These are phyloP conservation scores for Hanseniaspora lindneri DNA, from an alignment of 805 yeast genomes.

Conservation along the genomic window DNA sequence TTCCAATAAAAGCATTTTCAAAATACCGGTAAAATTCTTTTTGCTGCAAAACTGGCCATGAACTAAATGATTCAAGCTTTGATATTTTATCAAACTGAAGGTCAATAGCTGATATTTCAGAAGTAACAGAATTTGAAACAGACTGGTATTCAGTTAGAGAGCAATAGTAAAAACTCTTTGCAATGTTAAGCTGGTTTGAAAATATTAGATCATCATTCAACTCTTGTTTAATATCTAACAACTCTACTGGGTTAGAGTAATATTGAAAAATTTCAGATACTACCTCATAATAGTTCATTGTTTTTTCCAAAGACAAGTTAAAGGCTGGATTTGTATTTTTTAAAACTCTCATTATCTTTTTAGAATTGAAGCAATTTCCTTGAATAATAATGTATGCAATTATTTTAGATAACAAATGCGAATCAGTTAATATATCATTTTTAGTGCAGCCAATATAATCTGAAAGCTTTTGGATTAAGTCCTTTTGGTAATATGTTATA, in stretches of 20 bases:
- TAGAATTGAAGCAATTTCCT: constrained; percentile 11
- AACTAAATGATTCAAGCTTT: constrained; percentile 20
- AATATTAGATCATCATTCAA: background rate
- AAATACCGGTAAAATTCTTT: constrained; percentile 33
- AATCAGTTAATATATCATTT: background rate
- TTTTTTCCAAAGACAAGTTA: background rate
- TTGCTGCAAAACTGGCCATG: constrained; percentile 26
- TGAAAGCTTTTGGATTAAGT: constrained; percentile 36
- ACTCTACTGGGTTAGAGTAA: constrained; percentile 3
- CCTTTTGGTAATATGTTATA: constrained; percentile 46
- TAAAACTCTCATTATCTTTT: constrained; percentile 7
- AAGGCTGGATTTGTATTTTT: constrained; percentile 8
- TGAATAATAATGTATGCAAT: constrained; percentile 6
- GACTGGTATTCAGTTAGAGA: constrained; percentile 6
- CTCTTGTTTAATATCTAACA: background rate
- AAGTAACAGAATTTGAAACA: background rate
- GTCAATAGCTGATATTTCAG: constrained; percentile 8
- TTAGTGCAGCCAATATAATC: constrained; percentile 18
- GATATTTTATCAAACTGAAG: constrained; percentile 15
- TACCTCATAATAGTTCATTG: constrained; percentile 7
- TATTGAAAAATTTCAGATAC: constrained; percentile 14
- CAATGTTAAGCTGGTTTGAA: constrained; percentile 5
- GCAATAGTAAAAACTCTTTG: constrained; percentile 8
- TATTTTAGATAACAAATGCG: background rate
- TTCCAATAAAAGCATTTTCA: constrained; percentile 53